Base-by-base conservation (phyloP, 768 basidiomycete species). In the Lentinula raphanica region DNA sequence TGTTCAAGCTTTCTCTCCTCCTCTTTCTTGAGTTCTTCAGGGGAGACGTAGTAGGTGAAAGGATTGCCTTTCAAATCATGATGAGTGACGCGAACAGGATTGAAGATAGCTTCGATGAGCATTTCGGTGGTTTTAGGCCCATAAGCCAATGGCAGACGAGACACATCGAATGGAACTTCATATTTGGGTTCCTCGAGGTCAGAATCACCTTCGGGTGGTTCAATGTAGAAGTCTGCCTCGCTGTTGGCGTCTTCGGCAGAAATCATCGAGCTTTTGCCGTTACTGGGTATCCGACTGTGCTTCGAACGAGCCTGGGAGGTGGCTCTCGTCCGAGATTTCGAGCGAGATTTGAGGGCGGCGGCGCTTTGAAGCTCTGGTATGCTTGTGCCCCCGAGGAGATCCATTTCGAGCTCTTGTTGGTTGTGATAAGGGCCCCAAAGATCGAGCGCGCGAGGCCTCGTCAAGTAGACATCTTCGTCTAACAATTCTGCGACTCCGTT, bases 81-180 rank as follows among this genome's bases (percentile, higher is more conserved):
- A 21, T 57, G 74, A 1, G 72, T 73, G 8, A 80, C 80, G 1
- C 76, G 78, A 1, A 77, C 76, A 1, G 90, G 90, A 63, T 92
- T 92, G 67, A 92, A 92, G 25, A 92, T 68, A 5, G 87, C 84
- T 56, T 92, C 90, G 65, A 92, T 91, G 40, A 92, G 76, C 36
- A 76, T 76, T 66, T 89, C 88, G 0, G 89, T 91, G 13, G 83
- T 82, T 51, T 80, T 80, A 2, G 85, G 79, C 1, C 86, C 85
- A 60, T 80, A 77, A 3, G 81, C 79, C 17, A 72, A 66, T 1
- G 84, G 83, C 6, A 88, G 75, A 17, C 56, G 42, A 21, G 54
- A 56, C 5, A 56, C 54, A 45, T 56, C 54, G 19, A 56, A 56
- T 5, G 54, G 54, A 3, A 56, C 54, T 36, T 56, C 54, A 28